A percentile compares a stretch with the other conserved stretches of the same genome.
phyloP scores from a whole-genome alignment of 345 rosid species.

The Eucalyptus tenuipes region DNA sequence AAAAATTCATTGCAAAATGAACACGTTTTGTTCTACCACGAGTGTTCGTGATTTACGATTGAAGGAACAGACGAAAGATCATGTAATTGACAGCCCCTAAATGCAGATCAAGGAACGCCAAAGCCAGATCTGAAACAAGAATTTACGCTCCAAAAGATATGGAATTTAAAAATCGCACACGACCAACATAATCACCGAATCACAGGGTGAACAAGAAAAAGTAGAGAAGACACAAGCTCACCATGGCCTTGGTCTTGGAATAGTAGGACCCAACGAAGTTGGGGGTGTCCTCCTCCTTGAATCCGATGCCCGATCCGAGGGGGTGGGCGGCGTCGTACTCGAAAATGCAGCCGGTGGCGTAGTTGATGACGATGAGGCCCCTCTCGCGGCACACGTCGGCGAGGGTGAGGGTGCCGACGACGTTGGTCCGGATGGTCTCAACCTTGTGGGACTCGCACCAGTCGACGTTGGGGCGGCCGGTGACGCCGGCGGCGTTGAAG shows the following conservation, averaged over 20 bases:
- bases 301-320: constrained; percentile 71
- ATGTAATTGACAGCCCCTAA: not conserved
- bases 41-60: not conserved
- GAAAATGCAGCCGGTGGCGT: constrained; percentile 86
- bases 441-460: constrained; percentile 96
- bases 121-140: not conserved
- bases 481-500: constrained; percentile 92
- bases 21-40: not conserved
- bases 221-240: constrained; percentile 2
- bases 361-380: constrained; percentile 58
- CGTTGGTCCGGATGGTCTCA: constrained; percentile 83
- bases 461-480: constrained; percentile 89
- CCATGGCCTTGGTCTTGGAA: constrained; percentile 97
- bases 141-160: not conserved
- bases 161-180: not conserved
- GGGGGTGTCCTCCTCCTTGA: constrained; percentile 87
- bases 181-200: not conserved
- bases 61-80: not conserved
- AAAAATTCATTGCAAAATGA: not conserved
- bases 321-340: constrained; percentile 70
- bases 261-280: constrained; percentile 84
- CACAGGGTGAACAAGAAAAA: not conserved
- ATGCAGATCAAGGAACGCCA: not conserved
- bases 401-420: constrained; percentile 73
- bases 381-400: constrained; percentile 79